Percentiles rank a stretch among this genome's conserved stretches.
phyloP scores from a whole-genome alignment of 345 rosid genomes.

The Balakata baccata region DNA sequence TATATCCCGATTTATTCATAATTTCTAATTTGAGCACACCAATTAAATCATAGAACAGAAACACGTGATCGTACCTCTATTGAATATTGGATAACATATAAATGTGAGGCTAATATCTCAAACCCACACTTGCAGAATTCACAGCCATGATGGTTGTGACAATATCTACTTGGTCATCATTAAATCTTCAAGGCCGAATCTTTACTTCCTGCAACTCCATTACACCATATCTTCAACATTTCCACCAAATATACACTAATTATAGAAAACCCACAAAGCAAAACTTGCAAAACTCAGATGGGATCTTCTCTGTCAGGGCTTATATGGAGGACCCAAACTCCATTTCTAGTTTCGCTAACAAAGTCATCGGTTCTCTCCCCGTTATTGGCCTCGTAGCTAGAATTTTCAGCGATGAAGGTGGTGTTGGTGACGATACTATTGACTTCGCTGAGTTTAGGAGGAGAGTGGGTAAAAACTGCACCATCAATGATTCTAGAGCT shows the following conservation, averaged over 20 bases:
- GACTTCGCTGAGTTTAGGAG: slow-evolving; percentile 95
- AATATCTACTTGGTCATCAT: slow-evolving; percentile 23
- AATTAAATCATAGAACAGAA: not conserved
- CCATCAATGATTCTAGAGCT: slow-evolving; percentile 70
- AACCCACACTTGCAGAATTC: slow-evolving; percentile 4
- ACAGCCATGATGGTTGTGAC: slow-evolving; percentile 53
- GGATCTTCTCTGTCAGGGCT: slow-evolving; percentile 45
- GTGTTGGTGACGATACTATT: slow-evolving; percentile 74
- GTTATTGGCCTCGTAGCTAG: slow-evolving; percentile 82
- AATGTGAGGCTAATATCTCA: slow-evolving; percentile 35
- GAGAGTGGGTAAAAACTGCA: slow-evolving; percentile 81
- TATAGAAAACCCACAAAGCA: slow-evolving; percentile 12
- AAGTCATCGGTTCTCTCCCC: slow-evolving; percentile 83
- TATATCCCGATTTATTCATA: too few species aligned
- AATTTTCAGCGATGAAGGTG: slow-evolving; percentile 85
- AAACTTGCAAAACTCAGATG: slow-evolving; percentile 28
- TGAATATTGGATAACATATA: slow-evolving; percentile 47
- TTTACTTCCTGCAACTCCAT: slow-evolving; percentile 46
- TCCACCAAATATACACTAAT: slow-evolving; percentile 18
- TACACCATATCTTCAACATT: slow-evolving; percentile 47
- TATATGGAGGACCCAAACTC: slow-evolving; percentile 82
- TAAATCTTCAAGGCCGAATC: slow-evolving; percentile 22
- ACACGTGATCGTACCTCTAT: not conserved
- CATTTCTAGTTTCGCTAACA: slow-evolving; percentile 62
- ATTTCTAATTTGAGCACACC: not conserved